These are phyloP conservation scores for Elsinoe ampelina DNA, from an alignment of 2,329 filamentous ascomycete genomes.

Conservation along the genomic window DNA sequence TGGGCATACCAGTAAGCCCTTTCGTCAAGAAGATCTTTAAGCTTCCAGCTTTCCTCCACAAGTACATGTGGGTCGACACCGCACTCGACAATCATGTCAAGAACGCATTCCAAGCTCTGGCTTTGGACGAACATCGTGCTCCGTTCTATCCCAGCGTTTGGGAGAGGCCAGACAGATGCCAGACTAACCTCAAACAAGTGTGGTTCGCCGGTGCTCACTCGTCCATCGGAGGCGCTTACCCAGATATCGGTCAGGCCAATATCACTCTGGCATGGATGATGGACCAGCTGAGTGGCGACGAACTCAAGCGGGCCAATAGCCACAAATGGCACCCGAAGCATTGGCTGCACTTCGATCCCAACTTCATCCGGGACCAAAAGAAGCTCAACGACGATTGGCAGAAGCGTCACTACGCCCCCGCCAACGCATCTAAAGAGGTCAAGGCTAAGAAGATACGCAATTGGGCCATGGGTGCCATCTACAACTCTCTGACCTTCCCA, in stretches of 20 bases:
- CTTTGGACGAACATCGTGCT: slow-evolving; percentile 43
- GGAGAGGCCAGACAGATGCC: slow-evolving; percentile 25
- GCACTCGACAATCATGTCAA: slow-evolving; percentile 32
- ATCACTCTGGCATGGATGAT: slow-evolving; percentile 37
- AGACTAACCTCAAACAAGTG: slow-evolving; percentile 39
- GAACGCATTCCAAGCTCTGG: slow-evolving; percentile 48
- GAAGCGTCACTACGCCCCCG: slow-evolving; percentile 18
- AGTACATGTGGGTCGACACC: slow-evolving; percentile 29
- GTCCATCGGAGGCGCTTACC: slow-evolving; percentile 42
- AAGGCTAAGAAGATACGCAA: slow-evolving; percentile 15
- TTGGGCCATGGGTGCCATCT: slow-evolving; percentile 28
- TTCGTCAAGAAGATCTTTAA: slow-evolving; percentile 21
- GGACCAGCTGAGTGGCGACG: slow-evolving; percentile 28
- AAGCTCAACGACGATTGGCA: slow-evolving; percentile 20
- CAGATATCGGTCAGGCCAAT: slow-evolving; percentile 27
- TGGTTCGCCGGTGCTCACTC: slow-evolving; percentile 49
- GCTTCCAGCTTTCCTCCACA: slow-evolving; percentile 23
- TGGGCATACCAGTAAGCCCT: slow-evolving; percentile 29
- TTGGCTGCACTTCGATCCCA: slow-evolving; percentile 30
- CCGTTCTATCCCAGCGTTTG: slow-evolving; percentile 46
- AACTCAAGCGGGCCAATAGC: background rate
- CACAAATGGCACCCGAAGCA: slow-evolving; percentile 16
- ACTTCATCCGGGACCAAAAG: slow-evolving; percentile 21
- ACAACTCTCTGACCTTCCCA: slow-evolving; percentile 28
- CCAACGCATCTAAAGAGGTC: slow-evolving; percentile 13